Percentiles rank a stretch among this genome's conserved stretches.
phyloP scores from a whole-genome alignment of 768 basidiomycete species.

The Auriculariales sp. region DNA sequence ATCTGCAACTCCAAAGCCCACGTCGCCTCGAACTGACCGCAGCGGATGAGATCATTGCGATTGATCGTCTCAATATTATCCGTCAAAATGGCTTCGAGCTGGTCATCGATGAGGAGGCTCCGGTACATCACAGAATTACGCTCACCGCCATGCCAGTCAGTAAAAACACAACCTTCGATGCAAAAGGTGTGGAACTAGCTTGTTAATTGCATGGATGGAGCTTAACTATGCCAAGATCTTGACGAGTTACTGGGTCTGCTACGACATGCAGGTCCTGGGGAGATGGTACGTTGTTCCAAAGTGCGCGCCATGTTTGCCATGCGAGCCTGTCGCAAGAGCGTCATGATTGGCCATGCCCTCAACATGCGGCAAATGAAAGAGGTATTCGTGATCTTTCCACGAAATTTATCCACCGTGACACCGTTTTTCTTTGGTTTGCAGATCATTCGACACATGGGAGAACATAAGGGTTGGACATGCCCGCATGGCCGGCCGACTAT shows the following conservation, averaged over 20 bases:
- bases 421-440: constrained; percentile 13
- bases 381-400: constrained; percentile 12
- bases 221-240: constrained; percentile 42
- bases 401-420: background rate
- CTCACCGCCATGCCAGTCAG: constrained; percentile 79
- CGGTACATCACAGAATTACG: constrained; percentile 35
- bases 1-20: constrained; percentile 35
- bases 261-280: constrained; percentile 58
- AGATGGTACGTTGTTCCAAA: constrained; percentile 86
- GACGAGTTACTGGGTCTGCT: constrained; percentile 86
- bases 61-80: constrained; percentile 77
- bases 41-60: constrained; percentile 74
- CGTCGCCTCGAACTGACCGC: constrained; percentile 70
- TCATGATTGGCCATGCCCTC: constrained; percentile 87
- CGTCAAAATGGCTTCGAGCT: constrained; percentile 85
- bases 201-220: too few species aligned
- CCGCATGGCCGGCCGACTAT: constrained; percentile 70
- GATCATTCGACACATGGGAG: constrained; percentile 72
- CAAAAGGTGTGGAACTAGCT: constrained; percentile 56
- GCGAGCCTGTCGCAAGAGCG: constrained; percentile 89
- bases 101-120: constrained; percentile 33
- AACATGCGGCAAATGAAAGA: constrained; percentile 59
- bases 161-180: constrained; percentile 79
- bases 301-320: constrained; percentile 92
- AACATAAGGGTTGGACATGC: constrained; percentile 75